Base-by-base conservation (phyloP, 2,329 filamentous ascomycete species). In the Pyricularia sp. region DNA sequence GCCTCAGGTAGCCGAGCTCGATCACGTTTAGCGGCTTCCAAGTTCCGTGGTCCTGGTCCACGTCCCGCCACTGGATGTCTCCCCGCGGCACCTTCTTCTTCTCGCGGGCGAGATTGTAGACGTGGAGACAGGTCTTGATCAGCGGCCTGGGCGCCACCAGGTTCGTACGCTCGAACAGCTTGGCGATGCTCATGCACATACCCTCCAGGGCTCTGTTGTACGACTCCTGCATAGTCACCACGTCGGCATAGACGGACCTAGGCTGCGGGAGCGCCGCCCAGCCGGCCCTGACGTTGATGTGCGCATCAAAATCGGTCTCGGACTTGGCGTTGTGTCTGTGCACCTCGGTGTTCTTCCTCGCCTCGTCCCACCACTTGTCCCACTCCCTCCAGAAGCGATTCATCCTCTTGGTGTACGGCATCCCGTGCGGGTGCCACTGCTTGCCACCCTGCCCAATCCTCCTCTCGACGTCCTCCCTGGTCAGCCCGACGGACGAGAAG, bases 1-100 rank as follows among this genome's bases (percentile, higher is more conserved):
- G 77, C 66, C 73, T 71, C 55, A 80, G 71, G 77, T 77, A 79
- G 25, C 72, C 68, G n/a, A 77, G 68, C 42, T 80, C 79, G 9
- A 73, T 70, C 33, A 72, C 70, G 63, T 72, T 71, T 17, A 78
- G 36, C 1, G 69, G 69, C 7, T 71, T 69, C 7, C 64, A 66
- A 14, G 66, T n/a, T 20, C n/a, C 23, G 12, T 33, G 17, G 7
- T 63, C 28, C 26, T 5, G 12, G 9, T 26, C 31, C 6, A 42
- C 23, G 25, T 68, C 69, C 67, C 69, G 71, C 68, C 58, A 64
- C 20, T 26, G 23, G 11, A 68, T n/a, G 12, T 26, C 61, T 17
- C 36, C 50, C 10, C 26, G n/a, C 14, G 31, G 14, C 14, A 11
- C 42, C 55, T 50, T 1, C 23, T 31, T 1, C 17, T 50, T 28